Evolutionary conservation across 768 basidiomycete species (phyloP).

Genomic region (Phlebiopsis flavidoalba): DNA sequence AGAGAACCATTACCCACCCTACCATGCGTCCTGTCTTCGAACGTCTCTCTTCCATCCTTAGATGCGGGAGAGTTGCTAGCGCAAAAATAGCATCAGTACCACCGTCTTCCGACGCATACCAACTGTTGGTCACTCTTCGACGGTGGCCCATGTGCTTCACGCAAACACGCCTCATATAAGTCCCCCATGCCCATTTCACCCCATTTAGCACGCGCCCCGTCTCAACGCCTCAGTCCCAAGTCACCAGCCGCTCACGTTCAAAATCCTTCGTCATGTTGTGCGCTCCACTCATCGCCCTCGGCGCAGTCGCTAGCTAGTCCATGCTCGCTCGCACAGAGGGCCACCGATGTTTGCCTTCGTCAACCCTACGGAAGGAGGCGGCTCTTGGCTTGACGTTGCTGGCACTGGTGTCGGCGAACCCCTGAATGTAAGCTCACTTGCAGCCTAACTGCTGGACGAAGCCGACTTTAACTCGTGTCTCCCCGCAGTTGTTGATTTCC

Average conservation of each 20-base stretch:
- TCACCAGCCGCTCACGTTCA: background rate
- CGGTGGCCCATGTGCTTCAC: background rate
- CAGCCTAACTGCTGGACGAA: background rate
- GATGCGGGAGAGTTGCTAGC: background rate
- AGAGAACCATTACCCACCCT: background rate
- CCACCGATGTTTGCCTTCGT: constrained; percentile 25
- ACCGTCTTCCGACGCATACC: background rate
- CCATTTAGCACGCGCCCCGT: background rate
- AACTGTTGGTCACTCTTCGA: background rate
- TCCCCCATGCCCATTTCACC: background rate
- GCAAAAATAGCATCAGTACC: background rate
- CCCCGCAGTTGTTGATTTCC: constrained; percentile 51
- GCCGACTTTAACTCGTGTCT: too few species aligned
- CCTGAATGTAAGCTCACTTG: constrained; percentile 34
- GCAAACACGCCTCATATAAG: background rate
- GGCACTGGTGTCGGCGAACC: constrained; percentile 37
- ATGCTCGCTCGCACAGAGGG: constrained; percentile 1
- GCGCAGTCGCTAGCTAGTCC: constrained; percentile 8
- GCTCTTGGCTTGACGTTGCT: constrained; percentile 39
- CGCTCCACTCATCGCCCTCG: constrained; percentile 11
- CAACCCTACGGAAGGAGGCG: constrained; percentile 31
- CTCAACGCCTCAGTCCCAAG: background rate
- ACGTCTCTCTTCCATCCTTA: background rate
- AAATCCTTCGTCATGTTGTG: constrained; percentile 11
- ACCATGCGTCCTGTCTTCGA: background rate